Evolutionary conservation across 306 rosid species (phyloP).

Genomic region (Medicago arabica): DNA sequence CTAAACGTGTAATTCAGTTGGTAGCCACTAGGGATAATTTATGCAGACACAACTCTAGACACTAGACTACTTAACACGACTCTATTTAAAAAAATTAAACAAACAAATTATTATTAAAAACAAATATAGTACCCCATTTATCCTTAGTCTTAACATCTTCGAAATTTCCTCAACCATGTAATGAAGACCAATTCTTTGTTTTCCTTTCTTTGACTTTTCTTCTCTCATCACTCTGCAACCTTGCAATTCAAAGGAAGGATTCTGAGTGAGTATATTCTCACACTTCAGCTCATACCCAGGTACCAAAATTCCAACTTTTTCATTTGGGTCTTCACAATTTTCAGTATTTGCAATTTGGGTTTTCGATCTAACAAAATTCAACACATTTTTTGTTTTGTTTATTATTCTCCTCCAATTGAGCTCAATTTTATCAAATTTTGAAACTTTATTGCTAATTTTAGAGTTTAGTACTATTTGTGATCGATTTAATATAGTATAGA

Average conservation of each 20-base stretch:
- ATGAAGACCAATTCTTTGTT: neutral
- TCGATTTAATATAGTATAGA: conserved; percentile 1
- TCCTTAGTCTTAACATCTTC: neutral
- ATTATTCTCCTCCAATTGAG: neutral
- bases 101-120: neutral
- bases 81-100: too few species aligned
- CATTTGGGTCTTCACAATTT: conserved; percentile 19
- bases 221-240: neutral
- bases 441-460: conserved; percentile 25
- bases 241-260: conserved; percentile 21
- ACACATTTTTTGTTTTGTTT: neutral
- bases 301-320: conserved; percentile 32
- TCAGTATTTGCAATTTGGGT: neutral
- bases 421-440: conserved; percentile 15
- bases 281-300: conserved; percentile 49
- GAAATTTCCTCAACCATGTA: neutral
- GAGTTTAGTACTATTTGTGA: neutral
- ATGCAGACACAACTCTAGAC: too few species aligned
- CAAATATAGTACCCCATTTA: neutral
- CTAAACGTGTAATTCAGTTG: too few species aligned
- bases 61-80: too few species aligned
- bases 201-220: neutral
- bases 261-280: conserved; percentile 9
- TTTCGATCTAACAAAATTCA: conserved; percentile 38
- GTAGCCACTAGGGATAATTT: too few species aligned